Percentiles rank a stretch among this genome's conserved stretches.
Evolutionary conservation across 2,329 filamentous ascomycete genomes (phyloP).

Genomic region (Hypoxylon sp.): DNA sequence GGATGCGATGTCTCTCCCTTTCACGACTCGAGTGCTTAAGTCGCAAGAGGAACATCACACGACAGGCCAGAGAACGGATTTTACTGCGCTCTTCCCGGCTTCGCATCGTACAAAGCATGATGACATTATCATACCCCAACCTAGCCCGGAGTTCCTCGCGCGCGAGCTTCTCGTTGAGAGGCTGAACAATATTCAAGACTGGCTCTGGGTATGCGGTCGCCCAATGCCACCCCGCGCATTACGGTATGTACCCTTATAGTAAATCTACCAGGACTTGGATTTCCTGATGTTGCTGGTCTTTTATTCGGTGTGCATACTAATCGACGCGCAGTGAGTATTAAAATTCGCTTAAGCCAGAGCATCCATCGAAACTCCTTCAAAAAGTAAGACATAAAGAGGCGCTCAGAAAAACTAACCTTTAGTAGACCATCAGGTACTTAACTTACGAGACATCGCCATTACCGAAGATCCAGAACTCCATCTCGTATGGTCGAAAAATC

Average conservation of each 20-base stretch:
- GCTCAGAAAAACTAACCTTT: slow-evolving; percentile 18
- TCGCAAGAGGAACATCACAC: slow-evolving; percentile 12
- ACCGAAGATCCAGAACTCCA: slow-evolving; percentile 59
- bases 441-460: slow-evolving; percentile 55
- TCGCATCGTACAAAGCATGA: slow-evolving; percentile 52
- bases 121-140: slow-evolving; percentile 49
- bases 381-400: not conserved
- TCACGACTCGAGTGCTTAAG: slow-evolving; percentile 37
- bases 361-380: not conserved
- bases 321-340: slow-evolving; percentile 21
- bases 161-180: slow-evolving; percentile 54
- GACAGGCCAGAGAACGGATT: slow-evolving; percentile 18
- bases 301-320: slow-evolving; percentile 9
- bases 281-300: too few species aligned
- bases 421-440: slow-evolving; percentile 54
- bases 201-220: slow-evolving; percentile 54
- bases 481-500: slow-evolving; percentile 58
- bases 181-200: slow-evolving; percentile 52
- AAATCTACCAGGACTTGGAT: not conserved
- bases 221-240: slow-evolving; percentile 58
- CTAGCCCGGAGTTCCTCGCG: slow-evolving; percentile 47
- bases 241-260: slow-evolving; percentile 36
- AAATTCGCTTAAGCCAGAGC: not conserved
- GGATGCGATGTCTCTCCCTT: slow-evolving; percentile 30
- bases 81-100: slow-evolving; percentile 50